These are phyloP conservation scores for Rhynchosporium agropyri DNA, from an alignment of 2,329 filamentous ascomycete species.

Conservation along the genomic window DNA sequence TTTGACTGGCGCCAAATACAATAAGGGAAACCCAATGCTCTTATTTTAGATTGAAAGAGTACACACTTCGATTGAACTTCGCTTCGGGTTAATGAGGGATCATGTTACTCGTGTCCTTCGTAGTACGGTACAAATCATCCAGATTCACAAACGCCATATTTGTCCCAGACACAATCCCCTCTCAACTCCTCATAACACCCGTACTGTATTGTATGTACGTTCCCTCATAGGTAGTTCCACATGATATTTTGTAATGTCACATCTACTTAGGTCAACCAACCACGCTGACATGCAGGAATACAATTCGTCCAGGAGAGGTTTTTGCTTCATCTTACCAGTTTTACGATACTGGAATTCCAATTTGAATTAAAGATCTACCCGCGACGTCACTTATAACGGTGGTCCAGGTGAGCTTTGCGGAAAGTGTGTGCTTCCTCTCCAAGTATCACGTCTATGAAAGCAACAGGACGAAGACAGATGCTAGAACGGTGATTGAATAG, in stretches of 20 bases:
- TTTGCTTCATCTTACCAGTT: slow-evolving; percentile 32
- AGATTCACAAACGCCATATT: slow-evolving; percentile 33
- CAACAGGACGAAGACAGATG: slow-evolving; percentile 24
- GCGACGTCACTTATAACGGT: slow-evolving; percentile 37
- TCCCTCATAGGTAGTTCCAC: no score
- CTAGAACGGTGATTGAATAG: slow-evolving; percentile 36
- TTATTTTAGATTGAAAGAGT: no score
- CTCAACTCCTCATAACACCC: slow-evolving; percentile 37
- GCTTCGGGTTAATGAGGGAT: no score
- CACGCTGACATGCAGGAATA: no score
- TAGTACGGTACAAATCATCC: slow-evolving; percentile 20
- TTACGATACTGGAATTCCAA: slow-evolving; percentile 36
- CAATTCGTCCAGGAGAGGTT: background rate
- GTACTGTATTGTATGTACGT: slow-evolving; percentile 14
- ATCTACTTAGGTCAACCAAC: no score
- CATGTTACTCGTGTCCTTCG: no score
- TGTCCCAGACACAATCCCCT: slow-evolving; percentile 34
- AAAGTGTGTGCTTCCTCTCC: slow-evolving; percentile 20
- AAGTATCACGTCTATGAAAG: slow-evolving; percentile 18
- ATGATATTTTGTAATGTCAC: no score
- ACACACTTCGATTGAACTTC: no score
- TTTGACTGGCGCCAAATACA: no score
- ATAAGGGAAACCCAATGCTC: no score
- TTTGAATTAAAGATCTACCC: slow-evolving; percentile 33
- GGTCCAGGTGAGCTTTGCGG: slow-evolving; percentile 36